These are phyloP conservation scores for Serendipita vermifera DNA, from an alignment of 768 basidiomycete genomes.

Conservation along the genomic window DNA sequence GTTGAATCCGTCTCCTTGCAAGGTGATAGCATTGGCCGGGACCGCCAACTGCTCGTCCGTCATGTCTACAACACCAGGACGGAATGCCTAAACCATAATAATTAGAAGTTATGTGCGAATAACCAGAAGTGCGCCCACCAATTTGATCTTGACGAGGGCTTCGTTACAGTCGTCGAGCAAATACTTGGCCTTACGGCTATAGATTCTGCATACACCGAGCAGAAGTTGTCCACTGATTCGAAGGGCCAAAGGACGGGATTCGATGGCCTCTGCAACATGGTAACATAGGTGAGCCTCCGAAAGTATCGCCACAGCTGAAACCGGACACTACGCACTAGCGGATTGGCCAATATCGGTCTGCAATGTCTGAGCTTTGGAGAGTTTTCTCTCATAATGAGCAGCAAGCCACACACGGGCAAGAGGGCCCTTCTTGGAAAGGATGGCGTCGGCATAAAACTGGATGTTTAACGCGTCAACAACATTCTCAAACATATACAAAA, in stretches of 20 bases:
- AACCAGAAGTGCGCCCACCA: slow-evolving; percentile 37
- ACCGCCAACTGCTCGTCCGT: slow-evolving; percentile 87
- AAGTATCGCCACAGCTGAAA: not conserved
- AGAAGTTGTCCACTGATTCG: slow-evolving; percentile 93
- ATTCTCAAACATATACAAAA: not conserved
- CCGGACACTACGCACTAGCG: slow-evolving; percentile 45
- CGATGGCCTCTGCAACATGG: slow-evolving; percentile 51
- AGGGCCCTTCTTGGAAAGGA: slow-evolving; percentile 85
- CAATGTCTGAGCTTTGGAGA: slow-evolving; percentile 88
- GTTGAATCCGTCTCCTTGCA: slow-evolving; percentile 48
- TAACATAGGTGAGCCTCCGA: slow-evolving; percentile 8
- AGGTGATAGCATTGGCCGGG: slow-evolving; percentile 77
- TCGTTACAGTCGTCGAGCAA: slow-evolving; percentile 96
- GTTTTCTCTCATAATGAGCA: slow-evolving; percentile 95
- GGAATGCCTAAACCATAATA: slow-evolving; percentile 54
- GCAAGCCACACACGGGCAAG: slow-evolving; percentile 98
- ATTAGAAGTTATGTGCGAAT: slow-evolving; percentile 2
- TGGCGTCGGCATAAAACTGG: slow-evolving; percentile 90
- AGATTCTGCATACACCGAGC: slow-evolving; percentile 93
- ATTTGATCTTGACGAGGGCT: slow-evolving; percentile 86
- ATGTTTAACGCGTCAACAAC: not conserved
- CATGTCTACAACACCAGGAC: slow-evolving; percentile 90
- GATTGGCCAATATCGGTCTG: slow-evolving; percentile 93
- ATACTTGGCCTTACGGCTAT: slow-evolving; percentile 96
- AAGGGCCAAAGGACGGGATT: slow-evolving; percentile 61